These are phyloP conservation scores for Rhinocladiella similis DNA, from an alignment of 2,329 filamentous ascomycete species.

Conservation along the genomic window DNA sequence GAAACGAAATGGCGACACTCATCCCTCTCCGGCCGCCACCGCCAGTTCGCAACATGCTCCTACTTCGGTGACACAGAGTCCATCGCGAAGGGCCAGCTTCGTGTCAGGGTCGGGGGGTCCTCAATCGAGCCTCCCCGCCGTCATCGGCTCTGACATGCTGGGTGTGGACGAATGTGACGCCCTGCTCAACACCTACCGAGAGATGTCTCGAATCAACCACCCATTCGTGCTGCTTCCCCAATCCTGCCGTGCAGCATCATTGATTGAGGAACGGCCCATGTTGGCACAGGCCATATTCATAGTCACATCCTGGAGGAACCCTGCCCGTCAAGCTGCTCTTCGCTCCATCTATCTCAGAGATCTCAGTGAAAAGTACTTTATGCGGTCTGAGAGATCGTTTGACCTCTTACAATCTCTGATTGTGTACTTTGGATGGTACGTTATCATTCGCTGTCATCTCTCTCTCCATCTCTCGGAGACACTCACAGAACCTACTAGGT, in stretches of 20 bases:
- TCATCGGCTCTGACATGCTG: conserved; percentile 2
- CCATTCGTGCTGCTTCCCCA: conserved; percentile 19
- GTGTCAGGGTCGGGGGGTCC: background rate
- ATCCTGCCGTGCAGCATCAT: conserved; percentile 3
- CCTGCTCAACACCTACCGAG: conserved; percentile 15
- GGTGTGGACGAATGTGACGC: conserved; percentile 13
- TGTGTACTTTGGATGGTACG: conserved; percentile 21
- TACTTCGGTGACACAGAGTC: background rate
- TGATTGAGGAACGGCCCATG: conserved; percentile 18
- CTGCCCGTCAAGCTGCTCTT: conserved; percentile 6
- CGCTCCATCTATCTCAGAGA: conserved; percentile 12
- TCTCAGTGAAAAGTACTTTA: conserved; percentile 9
- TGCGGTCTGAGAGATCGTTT: conserved; percentile 16
- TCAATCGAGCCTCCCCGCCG: background rate
- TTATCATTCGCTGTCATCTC: no score
- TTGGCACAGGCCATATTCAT: conserved; percentile 15
- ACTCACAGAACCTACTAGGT: background rate
- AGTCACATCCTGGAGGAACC: conserved; percentile 14
- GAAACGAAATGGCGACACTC: background rate
- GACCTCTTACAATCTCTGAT: conserved; percentile 18
- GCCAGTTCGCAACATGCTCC: background rate
- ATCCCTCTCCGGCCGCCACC: background rate
- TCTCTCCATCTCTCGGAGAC: background rate
- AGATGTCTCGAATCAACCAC: conserved; percentile 10
- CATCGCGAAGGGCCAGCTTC: background rate